Base-by-base conservation (phyloP, 345 rosid species). In the Euphorbia pulcherrima region DNA sequence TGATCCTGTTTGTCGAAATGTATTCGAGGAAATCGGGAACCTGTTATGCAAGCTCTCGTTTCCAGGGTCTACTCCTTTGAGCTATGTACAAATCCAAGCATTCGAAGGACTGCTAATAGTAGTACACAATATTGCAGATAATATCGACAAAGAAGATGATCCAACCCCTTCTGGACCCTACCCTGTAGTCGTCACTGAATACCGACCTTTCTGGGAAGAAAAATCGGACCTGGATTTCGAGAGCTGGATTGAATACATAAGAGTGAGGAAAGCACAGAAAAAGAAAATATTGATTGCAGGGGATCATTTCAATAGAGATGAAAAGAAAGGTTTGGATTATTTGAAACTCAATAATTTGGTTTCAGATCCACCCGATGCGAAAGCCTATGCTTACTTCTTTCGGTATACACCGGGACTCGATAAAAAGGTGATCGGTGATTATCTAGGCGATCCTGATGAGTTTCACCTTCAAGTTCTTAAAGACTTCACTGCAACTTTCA, bases 361-460 rank as follows among this genome's bases (percentile, higher is more conserved):
- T 58, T 76, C 86, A 8, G 87, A 89, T 26, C 92, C 94, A 3
- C 80, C 83, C 23, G 85, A 89, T 64, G 83, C 98, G 5, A 89
- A 83, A 81, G 84, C 76, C 20, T 71, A 67, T 63, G 96, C 95
- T 55, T 78, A 74, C 70, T 93, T 93, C 82, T 91, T 90, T 46
- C 82, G 95, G 44, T 88, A 61, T 77, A 83, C 88, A 0, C 89
- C 86, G 0, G 91, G 88, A 30, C 87, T 93, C 16, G 90, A 89
- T 69, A 93, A 86, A 80, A 79, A 69, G 65, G 61, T 78, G 79
- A 85, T 93, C 0, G 97, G 98, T 18, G 98, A 93, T 73, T 89
- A 85, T 76, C 83, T 93, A 12, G 98, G 98, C 7, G 95, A 93
- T 56, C 97, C 97, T 17, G 97, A 87, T 67, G 97, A 87, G 13